A percentile compares a stretch with the other conserved stretches of the same genome.
Conservation (phyloP, 192 early-diverging fungal species). For the Diversispora epigaea region DNA sequence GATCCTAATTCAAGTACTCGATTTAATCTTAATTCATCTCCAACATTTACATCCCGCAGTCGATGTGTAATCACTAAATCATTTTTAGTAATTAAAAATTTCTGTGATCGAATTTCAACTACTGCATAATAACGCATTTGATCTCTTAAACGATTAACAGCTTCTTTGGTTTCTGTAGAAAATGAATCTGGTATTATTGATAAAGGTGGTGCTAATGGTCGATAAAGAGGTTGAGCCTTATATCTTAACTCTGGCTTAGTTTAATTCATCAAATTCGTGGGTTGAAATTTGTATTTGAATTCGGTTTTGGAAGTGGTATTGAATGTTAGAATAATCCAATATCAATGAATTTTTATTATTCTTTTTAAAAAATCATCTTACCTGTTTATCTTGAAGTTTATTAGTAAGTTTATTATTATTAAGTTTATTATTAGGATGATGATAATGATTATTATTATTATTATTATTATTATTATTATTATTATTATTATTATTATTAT, state of each 20-base stretch:
- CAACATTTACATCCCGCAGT: slow-evolving; percentile 80
- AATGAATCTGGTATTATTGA: background rate
- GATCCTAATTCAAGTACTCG: slow-evolving; percentile 84
- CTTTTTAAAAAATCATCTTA: no score
- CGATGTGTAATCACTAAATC: slow-evolving; percentile 84
- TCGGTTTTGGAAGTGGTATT: no score
- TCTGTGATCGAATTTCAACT: slow-evolving; percentile 83
- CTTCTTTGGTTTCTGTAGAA: background rate
- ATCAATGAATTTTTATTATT: no score
- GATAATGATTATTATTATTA: no score
- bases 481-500: no score
- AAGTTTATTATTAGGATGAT: no score
- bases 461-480: no score
- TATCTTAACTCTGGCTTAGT: background rate
- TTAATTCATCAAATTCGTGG: background rate
- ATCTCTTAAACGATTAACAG: background rate
- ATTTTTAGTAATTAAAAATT: slow-evolving; percentile 82
- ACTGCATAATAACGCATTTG: slow-evolving; percentile 45
- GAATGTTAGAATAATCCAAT: no score
- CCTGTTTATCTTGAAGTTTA: no score
- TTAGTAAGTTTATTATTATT: no score
- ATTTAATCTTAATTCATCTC: slow-evolving; percentile 85
- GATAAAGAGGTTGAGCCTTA: background rate
- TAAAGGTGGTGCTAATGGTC: background rate
- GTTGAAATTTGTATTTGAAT: no score